Conservation (phyloP, 169 alveolate species). For the Condylostoma magnum region DNA sequence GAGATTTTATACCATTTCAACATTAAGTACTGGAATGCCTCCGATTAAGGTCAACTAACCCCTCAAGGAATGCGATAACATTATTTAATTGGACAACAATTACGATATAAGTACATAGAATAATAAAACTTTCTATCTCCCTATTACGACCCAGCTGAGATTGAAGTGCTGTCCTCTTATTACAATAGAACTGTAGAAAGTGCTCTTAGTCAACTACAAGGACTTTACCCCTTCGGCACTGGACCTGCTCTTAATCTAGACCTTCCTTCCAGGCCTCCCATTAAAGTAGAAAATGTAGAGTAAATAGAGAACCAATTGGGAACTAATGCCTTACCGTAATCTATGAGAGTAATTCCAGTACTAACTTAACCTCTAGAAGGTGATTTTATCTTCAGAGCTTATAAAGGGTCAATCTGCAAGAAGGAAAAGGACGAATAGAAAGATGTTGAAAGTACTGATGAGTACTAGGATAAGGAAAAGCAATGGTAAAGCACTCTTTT, state of each 20-base stretch:
- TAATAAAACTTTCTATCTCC: not conserved
- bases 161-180: conserved; percentile 50
- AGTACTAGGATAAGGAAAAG: too few relatives aligned
- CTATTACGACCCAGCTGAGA: conserved; percentile 45
- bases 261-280: not conserved
- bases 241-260: not conserved
- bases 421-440: too few relatives aligned
- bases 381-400: too few relatives aligned
- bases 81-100: conserved; percentile 46
- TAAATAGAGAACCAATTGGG: not conserved
- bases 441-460: too few relatives aligned
- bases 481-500: too few relatives aligned
- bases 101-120: conserved; percentile 35
- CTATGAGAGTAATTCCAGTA: too few relatives aligned
- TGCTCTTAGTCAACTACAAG: conserved; percentile 48
- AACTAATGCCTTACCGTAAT: too few relatives aligned
- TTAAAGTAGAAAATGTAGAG: not conserved
- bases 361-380: too few relatives aligned
- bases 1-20: conserved; percentile 26
- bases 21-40: conserved; percentile 48
- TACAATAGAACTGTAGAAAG: conserved; percentile 55
- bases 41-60: conserved; percentile 37
- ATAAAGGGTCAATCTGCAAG: too few relatives aligned
- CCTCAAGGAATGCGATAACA: conserved; percentile 46
- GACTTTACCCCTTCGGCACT: conserved; percentile 26